Base-by-base conservation (phyloP, 352 stramenopile genomes). In the Elongisporangium undulatum region DNA sequence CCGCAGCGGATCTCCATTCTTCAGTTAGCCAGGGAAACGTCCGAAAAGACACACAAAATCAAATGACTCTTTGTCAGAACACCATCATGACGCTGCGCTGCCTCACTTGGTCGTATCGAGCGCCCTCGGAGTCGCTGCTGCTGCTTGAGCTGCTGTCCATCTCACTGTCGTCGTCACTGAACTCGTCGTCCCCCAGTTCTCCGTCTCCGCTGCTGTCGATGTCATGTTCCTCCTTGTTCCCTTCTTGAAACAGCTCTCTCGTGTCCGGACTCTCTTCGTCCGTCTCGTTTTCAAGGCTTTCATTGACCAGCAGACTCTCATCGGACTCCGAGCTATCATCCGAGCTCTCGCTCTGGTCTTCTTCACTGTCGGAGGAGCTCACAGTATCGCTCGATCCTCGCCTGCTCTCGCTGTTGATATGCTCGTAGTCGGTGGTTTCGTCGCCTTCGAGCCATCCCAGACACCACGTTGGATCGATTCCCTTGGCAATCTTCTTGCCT, bases 1-100 rank as follows among this genome's bases (percentile, higher is more conserved):
- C 65, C 72, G 2, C 71, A 78, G 52, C 69, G 69, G 4, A 63
- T 81, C 45, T 81, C 72, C 16, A 74, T 81, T 16, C 67, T 81
- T 38, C 66, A 72, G 49, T 41, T 71, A 45, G 34, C 34, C 34
- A 45, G 34, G 3, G 23, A 55, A 16, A 49, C 51, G 50, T 24
- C 52, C 13, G 54, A 50, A 63, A 4, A 57, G 21, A 39, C 12
- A 48, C 6, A 45, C 10, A 45, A 45, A 45, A 45, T 45, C 10
- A 45, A 45, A 17, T 45, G 34, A 45, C 9, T 8, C 34, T 39
- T n/a, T 17, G 34, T 45, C 34, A 45, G 10, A 45, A 45, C 34
- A 4, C 34, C 10, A 45, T 16, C 34, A 45, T 45, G 34, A 45
- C 34, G 13, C 34, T 17, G 34, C 34, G 34, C 34, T 45, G 34